Evolutionary conservation across 257 asterid genomes (phyloP), one percentile per base, ranked within the genome.

Genomic region (Craterostigma plantagineum): DNA sequence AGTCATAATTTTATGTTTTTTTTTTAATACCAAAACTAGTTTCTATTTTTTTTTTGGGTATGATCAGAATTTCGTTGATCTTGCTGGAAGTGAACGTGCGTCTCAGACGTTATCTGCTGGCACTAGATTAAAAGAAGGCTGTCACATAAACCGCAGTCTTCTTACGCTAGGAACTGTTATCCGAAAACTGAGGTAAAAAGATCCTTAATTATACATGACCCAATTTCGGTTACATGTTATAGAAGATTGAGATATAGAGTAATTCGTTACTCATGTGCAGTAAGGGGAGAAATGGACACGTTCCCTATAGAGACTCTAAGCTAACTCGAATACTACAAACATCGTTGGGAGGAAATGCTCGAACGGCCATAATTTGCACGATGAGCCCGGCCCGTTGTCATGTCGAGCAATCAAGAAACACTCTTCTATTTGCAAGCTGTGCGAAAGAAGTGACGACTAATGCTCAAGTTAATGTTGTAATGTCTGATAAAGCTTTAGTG

Each of bases 1-100:
- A 6, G 6, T 23, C 30, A 6, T 23, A 23, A 23, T 23, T 23
- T 23, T 2, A 23, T 23, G 30, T 23, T 23, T 23, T 6, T 23
- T 23, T 2, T n/a, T 6, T 23, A 23, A 2, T 2, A 23, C 30
- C 6, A 23, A n/a, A 23, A 23, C 30, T 23, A 6, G 2, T 23
- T 23, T n/a, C n/a, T n/a, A n/a, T 2, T 23, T 23, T 2, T 23
- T 23, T 23, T n/a, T n/a, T n/a, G n/a, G n/a, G n/a, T 23, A 23
- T 6, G 30, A 23, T 23, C 54, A 71, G 85, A 58, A 63, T 61
- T 71, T 75, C 46, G 69, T 75, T 65, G 77, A 75, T 68, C 75
- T 75, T 51, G 85, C 80, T 7, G 80, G 77, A 53, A 75, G 85
- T 54, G 80, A 75, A 50, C 79, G 85, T 43, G 70, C 79, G 39